Evolutionary conservation across 2,329 filamentous ascomycete species (phyloP), one percentile per base, ranked within the genome.

Genomic region (Curvularia spicifera): DNA sequence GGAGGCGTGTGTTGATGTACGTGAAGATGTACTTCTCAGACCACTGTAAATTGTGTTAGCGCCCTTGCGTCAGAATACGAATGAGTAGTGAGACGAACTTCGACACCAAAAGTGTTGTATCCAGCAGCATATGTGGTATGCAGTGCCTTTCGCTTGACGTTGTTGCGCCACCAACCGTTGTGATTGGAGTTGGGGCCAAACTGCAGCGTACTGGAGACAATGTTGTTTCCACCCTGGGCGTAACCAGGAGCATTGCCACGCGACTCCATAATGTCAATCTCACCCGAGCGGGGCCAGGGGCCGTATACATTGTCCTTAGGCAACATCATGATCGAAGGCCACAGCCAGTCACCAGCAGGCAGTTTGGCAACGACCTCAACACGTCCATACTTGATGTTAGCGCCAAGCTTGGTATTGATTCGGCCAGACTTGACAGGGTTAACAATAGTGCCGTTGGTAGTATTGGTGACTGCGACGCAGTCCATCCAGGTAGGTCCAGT

Each of bases 261-360:
- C 28, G 87, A 87, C 78, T 95, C 91, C 70, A 87, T 80, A 53
- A 96, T 91, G 73, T 96, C 91, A 51, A 96, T 95, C 77, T 95
- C 91, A 45, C 91, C 91, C 8, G 90, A 93, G 7, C 81, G 78
- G 1, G 91, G 91, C 91, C 91, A 96, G 1, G 83, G 69, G 1
- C 91, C 91, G 73, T 95, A 96, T 0, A 81, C 87, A 53, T 87
- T 82, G 43, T 88, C 81, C 46, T 86, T 86, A 1, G 91, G 91
- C 81, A 95, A 82, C 89, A 96, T 91, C 90, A 90, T 93, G 70
- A 96, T 94, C n/a, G 91, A 91, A 2, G 91, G 91, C 91, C 91
- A 95, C 10, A 96, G 83, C 91, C 91, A 95, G 78, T 95, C 91
- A 53, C 91, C 91, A 47, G 81, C 76, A 4, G 91, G 91, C 28